Evolutionary conservation across 1,139 yeast species (phyloP), one percentile per base, ranked within the genome.

Genomic region (Geotrichum carabidarum): DNA sequence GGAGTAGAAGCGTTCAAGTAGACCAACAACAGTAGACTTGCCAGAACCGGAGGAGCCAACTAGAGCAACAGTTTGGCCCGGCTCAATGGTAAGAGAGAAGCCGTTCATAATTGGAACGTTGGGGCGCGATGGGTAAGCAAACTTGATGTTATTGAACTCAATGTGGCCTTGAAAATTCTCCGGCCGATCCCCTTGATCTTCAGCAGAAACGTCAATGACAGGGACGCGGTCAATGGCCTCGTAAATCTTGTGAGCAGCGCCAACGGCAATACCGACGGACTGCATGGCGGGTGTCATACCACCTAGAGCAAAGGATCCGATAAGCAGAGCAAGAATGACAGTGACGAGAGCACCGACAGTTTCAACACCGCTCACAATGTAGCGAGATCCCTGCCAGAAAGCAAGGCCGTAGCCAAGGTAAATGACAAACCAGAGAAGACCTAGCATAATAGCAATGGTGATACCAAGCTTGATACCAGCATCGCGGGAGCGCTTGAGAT

Each of bases 21-120:
- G 71, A 7, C 89, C 81, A 0, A 91, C 84, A 38, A 90, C 78
- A 0, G 97, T 90, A 5, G 95, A 86, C 66, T 90, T 90, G 17
- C 97, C 97, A 56, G 94, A 84, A 0, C 97, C 97, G 15, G 95
- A 86, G n/a, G 93, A 88, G 0, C 97, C 97, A 14, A 89, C 96
- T 53, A 90, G 78, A 65, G 96, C 93, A 7, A 93, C 83, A 56
- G 89, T 87, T 54, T 89, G 84, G 14, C 93, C 90, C 3, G 86
- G 80, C 11, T 76, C 70, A 36, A 90, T 78, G 9, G 71, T 74
- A 53, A 90, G 78, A 42, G 78, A 73, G 63, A 90, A 77, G n/a
- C 80, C 79, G 22, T 82, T 70, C 66, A 91, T 83, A 14, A 91
- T 83, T 46, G 72, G 69, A 53, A 86, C 88, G 56, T 83, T 80